Conservation (phyloP, 140 eudicot species). For the Flaveria floridana region DNA sequence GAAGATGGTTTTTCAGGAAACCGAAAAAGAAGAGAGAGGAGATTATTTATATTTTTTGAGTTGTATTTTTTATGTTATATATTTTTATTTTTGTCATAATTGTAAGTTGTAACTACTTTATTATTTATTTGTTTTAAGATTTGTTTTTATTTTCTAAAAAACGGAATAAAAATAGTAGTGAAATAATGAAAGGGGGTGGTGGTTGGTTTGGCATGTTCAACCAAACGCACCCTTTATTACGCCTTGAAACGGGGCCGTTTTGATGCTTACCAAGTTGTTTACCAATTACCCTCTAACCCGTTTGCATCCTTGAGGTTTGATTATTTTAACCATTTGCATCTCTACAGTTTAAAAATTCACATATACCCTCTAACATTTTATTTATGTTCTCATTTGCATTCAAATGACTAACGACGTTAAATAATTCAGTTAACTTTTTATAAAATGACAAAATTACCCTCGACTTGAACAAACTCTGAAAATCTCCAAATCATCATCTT, state of each 20-base stretch:
- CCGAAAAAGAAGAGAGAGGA: conserved; percentile 54
- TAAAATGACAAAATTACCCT: no score
- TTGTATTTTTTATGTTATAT: conserved; percentile 4
- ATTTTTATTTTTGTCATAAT: conserved; percentile 16
- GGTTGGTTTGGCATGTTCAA: conserved; percentile 81
- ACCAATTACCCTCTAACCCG: conserved; percentile 31
- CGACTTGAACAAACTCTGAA: no score
- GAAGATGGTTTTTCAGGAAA: conserved; percentile 49
- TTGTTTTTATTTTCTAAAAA: background rate
- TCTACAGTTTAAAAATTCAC: no score
- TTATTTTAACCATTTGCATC: no score
- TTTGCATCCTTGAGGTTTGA: no score
- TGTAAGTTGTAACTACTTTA: conserved; percentile 20
- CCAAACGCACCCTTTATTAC: conserved; percentile 68
- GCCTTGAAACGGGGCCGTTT: conserved; percentile 53
- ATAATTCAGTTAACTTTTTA: no score
- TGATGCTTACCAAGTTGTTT: background rate
- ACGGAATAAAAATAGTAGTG: conserved; percentile 24
- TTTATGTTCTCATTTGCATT: no score
- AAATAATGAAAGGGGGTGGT: conserved; percentile 51
- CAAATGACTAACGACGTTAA: no score
- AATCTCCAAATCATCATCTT: no score
- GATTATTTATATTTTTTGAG: conserved; percentile 46
- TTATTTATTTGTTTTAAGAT: conserved; percentile 3
- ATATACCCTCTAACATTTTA: no score